These are phyloP conservation scores for Fusarium longipes DNA, from an alignment of 2,329 filamentous ascomycete genomes.

Conservation along the genomic window DNA sequence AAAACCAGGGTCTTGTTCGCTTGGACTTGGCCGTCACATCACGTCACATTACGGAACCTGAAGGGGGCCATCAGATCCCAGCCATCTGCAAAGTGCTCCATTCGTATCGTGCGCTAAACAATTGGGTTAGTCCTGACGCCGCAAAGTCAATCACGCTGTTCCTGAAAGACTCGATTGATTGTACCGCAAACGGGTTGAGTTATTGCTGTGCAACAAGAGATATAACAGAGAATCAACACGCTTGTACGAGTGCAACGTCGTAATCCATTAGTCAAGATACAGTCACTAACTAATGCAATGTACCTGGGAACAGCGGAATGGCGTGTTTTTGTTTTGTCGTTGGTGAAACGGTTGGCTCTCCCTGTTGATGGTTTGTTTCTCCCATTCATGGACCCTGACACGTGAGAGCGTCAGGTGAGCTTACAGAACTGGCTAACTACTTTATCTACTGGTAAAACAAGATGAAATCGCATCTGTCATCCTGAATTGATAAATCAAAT, in stretches of 20 bases:
- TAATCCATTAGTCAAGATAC: not conserved
- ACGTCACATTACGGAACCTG: constrained; percentile 25
- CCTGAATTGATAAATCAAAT: not conserved
- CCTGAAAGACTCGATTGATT: not conserved
- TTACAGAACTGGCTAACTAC: not conserved
- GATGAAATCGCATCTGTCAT: not conserved
- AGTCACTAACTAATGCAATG: too few species aligned
- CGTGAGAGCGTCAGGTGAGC: constrained; percentile 38
- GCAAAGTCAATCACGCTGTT: constrained; percentile 15
- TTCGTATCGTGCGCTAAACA: constrained; percentile 14
- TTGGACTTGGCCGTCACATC: constrained; percentile 25
- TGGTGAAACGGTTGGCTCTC: constrained; percentile 27
- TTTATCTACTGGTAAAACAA: not conserved
- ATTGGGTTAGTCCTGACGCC: constrained; percentile 19
- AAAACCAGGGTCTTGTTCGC: constrained; percentile 21
- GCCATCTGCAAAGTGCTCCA: constrained; percentile 7
- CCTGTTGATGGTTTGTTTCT: constrained; percentile 20
- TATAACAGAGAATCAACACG: not conserved
- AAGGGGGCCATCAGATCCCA: constrained; percentile 2
- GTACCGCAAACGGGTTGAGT: constrained; percentile 6
- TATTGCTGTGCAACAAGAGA: constrained; percentile 13
- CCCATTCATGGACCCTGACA: constrained; percentile 12
- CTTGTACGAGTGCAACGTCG: constrained; percentile 20
- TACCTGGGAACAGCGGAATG: not conserved
- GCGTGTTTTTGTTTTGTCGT: constrained; percentile 27